Percentiles rank a stretch among this genome's conserved stretches.
Evolutionary conservation across 2,329 filamentous ascomycete species (phyloP).

Genomic region (Stagonosporopsis vannaccii): DNA sequence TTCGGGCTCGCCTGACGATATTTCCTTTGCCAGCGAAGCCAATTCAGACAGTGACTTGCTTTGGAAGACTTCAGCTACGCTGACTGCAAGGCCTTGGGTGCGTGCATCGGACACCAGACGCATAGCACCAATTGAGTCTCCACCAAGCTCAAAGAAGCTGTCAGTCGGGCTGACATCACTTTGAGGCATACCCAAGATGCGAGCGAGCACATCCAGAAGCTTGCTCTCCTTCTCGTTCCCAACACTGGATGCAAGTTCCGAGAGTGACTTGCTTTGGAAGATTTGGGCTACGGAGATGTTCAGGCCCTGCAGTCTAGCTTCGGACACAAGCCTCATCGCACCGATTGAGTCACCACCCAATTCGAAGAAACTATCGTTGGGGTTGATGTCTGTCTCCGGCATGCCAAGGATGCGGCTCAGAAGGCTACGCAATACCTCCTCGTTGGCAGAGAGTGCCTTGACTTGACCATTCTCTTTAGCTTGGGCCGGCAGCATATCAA

Average conservation of each 20-base stretch:
- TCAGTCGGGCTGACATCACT: conserved; percentile 48
- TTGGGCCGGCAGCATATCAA: conserved; percentile 24
- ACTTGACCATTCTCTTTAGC: neutral
- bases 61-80: conserved; percentile 56
- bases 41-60: conserved; percentile 50
- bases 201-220: conserved; percentile 36
- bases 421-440: conserved; percentile 34
- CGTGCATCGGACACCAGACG: conserved; percentile 52
- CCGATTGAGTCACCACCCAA: conserved; percentile 57
- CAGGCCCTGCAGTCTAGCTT: conserved; percentile 45
- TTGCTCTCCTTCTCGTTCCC: conserved; percentile 41
- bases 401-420: conserved; percentile 41
- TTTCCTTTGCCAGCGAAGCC: conserved; percentile 42
- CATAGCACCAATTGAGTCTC: conserved; percentile 58
- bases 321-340: conserved; percentile 56
- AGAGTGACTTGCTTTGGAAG: conserved; percentile 53
- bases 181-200: conserved; percentile 39
- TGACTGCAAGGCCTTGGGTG: conserved; percentile 46
- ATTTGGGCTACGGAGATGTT: conserved; percentile 53
- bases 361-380: conserved; percentile 53
- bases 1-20: conserved; percentile 22
- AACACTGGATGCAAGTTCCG: conserved; percentile 62
- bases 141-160: conserved; percentile 57
- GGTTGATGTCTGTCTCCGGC: conserved; percentile 44
- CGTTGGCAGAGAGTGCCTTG: conserved; percentile 32